phyloP scores from a whole-genome alignment of 2,329 filamentous ascomycete genomes.

The Claviceps sp. region DNA sequence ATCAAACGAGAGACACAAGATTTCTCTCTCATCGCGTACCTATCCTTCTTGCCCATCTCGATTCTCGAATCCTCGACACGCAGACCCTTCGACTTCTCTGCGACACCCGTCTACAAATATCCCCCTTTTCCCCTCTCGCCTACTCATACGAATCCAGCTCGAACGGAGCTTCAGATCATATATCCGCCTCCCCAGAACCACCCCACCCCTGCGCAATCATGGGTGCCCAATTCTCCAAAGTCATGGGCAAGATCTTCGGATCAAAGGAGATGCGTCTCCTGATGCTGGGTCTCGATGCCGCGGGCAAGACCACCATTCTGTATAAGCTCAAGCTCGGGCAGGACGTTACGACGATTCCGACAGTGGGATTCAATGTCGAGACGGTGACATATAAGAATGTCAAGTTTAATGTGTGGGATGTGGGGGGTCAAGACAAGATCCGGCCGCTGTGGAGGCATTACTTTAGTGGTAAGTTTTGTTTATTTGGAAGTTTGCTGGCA shows the following conservation, averaged over 20 bases:
- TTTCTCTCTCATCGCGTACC: no score
- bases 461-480: slow-evolving; percentile 54
- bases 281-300: slow-evolving; percentile 98
- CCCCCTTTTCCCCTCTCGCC: background rate
- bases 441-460: slow-evolving; percentile 98
- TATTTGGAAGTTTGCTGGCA: background rate
- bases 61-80: no score
- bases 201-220: slow-evolving; percentile 33
- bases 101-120: background rate
- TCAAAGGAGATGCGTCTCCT: slow-evolving; percentile 99
- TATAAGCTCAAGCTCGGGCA: slow-evolving; percentile 99
- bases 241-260: slow-evolving; percentile 98
- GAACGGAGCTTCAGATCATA: no score
- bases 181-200: no score
- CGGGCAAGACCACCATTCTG: slow-evolving; percentile 99
- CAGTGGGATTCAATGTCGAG: slow-evolving; percentile 99
- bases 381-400: slow-evolving; percentile 99
- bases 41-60: no score
- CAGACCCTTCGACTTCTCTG: no score
- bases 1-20: no score
- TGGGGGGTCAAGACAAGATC: slow-evolving; percentile 99
- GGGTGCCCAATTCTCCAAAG: slow-evolving; percentile 87
- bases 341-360: slow-evolving; percentile 98
- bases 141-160: background rate
- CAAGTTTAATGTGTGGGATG: slow-evolving; percentile 99